Conservation (phyloP, 345 rosid genomes). For the Trapa bicornis region DNA sequence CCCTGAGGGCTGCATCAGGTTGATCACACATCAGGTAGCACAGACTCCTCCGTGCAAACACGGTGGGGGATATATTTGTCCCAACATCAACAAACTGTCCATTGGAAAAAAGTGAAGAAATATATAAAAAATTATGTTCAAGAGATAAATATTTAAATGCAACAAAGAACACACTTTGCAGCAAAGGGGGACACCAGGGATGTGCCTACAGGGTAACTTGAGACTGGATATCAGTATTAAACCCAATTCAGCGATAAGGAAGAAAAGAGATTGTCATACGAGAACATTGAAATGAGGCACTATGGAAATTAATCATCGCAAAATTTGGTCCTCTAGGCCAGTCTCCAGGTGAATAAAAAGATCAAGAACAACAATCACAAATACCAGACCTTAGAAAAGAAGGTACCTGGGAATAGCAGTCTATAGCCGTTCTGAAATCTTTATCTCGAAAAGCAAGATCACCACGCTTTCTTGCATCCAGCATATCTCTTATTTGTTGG, state of each 20-base stretch:
- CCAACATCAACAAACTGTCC: constrained; percentile 74
- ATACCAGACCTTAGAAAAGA: neutral
- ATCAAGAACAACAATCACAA: neutral
- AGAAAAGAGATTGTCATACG: neutral
- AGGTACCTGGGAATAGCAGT: constrained; percentile 71
- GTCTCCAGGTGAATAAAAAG: neutral
- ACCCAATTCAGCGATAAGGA: neutral
- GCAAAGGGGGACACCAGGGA: neutral
- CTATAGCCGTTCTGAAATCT: constrained; percentile 57
- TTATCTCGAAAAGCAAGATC: constrained; percentile 66
- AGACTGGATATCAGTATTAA: neutral
- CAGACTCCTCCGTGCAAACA: constrained; percentile 65
- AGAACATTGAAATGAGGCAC: neutral
- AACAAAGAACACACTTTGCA: neutral
- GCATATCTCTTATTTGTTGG: constrained; percentile 75
- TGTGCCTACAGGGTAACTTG: neutral
- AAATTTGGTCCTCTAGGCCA: neutral
- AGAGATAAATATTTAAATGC: neutral
- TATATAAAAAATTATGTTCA: neutral
- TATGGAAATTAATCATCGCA: neutral
- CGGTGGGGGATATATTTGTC: constrained; percentile 79
- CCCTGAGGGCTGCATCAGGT: constrained; percentile 79
- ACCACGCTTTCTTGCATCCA: constrained; percentile 81
- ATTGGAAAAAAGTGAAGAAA: neutral
- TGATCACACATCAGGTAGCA: constrained; percentile 67